Percentiles rank a stretch among this genome's conserved stretches.
Conservation (phyloP, 257 asterid species). For the Salvia splendens region DNA sequence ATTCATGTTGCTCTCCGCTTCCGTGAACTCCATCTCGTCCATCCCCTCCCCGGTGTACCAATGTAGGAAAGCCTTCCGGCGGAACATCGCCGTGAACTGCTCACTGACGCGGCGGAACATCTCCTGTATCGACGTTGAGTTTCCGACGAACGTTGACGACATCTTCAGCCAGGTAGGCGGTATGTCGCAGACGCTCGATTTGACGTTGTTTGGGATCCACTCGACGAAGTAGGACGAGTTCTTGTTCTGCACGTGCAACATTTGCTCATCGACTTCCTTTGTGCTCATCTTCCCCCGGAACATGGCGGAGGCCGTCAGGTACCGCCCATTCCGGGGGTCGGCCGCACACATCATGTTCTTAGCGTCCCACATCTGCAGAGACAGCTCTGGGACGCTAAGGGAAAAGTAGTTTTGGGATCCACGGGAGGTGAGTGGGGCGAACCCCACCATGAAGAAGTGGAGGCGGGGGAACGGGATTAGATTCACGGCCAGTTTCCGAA, state of each 20-base stretch:
- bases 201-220: slow-evolving; percentile 73
- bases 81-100: slow-evolving; percentile 71
- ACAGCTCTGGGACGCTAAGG: slow-evolving; percentile 61
- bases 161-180: slow-evolving; percentile 65
- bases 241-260: slow-evolving; percentile 70
- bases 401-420: slow-evolving; percentile 59
- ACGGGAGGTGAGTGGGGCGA: slow-evolving; percentile 65
- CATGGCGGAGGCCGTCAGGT: slow-evolving; percentile 69
- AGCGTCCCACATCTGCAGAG: slow-evolving; percentile 71
- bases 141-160: slow-evolving; percentile 62
- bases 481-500: slow-evolving; percentile 62
- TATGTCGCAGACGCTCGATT: slow-evolving; percentile 66
- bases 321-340: slow-evolving; percentile 69
- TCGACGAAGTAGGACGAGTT: slow-evolving; percentile 68
- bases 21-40: slow-evolving; percentile 76
- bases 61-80: slow-evolving; percentile 65
- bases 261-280: slow-evolving; percentile 67
- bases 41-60: slow-evolving; percentile 76
- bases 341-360: slow-evolving; percentile 81
- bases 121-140: slow-evolving; percentile 66
- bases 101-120: slow-evolving; percentile 72
- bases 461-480: slow-evolving; percentile 70
- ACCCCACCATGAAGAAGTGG: slow-evolving; percentile 72
- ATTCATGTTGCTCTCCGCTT: slow-evolving; percentile 74
- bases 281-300: slow-evolving; percentile 79